Evolutionary conservation across 306 rosid species (phyloP).

Genomic region (Comarum palustre): DNA sequence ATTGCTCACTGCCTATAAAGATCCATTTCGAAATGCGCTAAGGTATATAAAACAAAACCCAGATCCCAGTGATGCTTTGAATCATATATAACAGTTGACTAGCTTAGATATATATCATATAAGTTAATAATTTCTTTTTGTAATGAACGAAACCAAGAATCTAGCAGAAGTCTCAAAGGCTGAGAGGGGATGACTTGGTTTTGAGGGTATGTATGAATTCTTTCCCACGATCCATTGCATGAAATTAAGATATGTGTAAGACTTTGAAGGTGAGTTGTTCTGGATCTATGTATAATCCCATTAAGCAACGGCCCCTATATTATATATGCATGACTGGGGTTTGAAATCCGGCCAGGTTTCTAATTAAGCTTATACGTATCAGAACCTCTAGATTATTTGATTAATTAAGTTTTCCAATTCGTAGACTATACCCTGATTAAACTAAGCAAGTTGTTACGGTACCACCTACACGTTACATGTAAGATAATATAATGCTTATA

Average conservation of each 20-base stretch:
- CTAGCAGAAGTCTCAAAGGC: constrained; percentile 1
- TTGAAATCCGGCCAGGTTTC: neutral
- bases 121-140: neutral
- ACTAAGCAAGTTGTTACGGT: neutral
- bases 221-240: neutral
- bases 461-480: neutral
- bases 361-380: neutral
- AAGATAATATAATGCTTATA: constrained; percentile 4
- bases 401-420: neutral
- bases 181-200: constrained; percentile 6
- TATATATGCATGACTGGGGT: neutral
- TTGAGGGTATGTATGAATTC: neutral
- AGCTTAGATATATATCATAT: neutral
- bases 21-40: neutral
- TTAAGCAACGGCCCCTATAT: neutral
- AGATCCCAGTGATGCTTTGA: neutral
- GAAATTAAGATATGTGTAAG: neutral
- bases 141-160: neutral
- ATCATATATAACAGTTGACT: neutral
- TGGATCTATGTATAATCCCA: neutral
- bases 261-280: neutral
- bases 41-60: neutral
- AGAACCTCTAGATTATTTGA: neutral
- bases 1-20: neutral
- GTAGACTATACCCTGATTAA: neutral